Evolutionary conservation across 1,139 yeast genomes (phyloP).

Genomic region (Diutina neorugosa): DNA sequence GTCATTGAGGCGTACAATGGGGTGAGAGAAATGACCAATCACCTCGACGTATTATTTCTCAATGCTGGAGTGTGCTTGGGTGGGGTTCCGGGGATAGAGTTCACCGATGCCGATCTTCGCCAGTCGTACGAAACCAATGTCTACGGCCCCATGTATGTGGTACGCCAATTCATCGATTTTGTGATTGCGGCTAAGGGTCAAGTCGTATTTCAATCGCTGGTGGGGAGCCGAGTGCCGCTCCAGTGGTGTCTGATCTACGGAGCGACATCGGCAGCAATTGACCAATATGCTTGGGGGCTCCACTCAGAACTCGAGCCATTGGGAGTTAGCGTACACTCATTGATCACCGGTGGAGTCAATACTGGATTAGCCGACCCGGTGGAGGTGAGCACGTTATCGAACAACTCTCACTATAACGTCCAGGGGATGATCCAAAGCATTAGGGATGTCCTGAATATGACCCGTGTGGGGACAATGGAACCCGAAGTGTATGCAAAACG

Average conservation of each 20-base stretch:
- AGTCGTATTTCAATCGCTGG: slow-evolving; percentile 24
- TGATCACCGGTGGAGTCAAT: slow-evolving; percentile 29
- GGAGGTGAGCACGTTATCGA: slow-evolving; percentile 2
- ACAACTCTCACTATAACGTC: slow-evolving; percentile 15
- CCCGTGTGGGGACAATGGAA: slow-evolving; percentile 7
- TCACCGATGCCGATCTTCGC: slow-evolving; percentile 15
- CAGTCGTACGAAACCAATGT: slow-evolving; percentile 22
- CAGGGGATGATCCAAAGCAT: slow-evolving; percentile 20
- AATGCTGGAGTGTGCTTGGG: slow-evolving; percentile 4
- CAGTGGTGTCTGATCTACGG: slow-evolving; percentile 23
- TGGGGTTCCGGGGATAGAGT: slow-evolving; percentile 22
- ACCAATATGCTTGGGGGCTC: slow-evolving; percentile 15
- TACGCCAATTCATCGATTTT: slow-evolving; percentile 19
- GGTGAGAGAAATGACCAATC: slow-evolving; percentile 10
- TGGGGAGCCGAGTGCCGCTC: slow-evolving; percentile 23
- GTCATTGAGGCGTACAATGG: slow-evolving; percentile 13
- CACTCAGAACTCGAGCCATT: slow-evolving; percentile 20
- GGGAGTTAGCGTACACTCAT: slow-evolving; percentile 24
- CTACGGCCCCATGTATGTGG: slow-evolving; percentile 25
- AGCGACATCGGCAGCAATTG: slow-evolving; percentile 23
- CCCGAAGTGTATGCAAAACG: slow-evolving; percentile 23
- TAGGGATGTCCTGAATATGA: slow-evolving; percentile 15
- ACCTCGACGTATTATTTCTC: slow-evolving; percentile 6
- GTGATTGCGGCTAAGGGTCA: slow-evolving; percentile 24
- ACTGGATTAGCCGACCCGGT: slow-evolving; percentile 19